These are phyloP conservation scores for Cytospora schulzeri DNA, from an alignment of 2,329 filamentous ascomycete genomes.

Conservation along the genomic window DNA sequence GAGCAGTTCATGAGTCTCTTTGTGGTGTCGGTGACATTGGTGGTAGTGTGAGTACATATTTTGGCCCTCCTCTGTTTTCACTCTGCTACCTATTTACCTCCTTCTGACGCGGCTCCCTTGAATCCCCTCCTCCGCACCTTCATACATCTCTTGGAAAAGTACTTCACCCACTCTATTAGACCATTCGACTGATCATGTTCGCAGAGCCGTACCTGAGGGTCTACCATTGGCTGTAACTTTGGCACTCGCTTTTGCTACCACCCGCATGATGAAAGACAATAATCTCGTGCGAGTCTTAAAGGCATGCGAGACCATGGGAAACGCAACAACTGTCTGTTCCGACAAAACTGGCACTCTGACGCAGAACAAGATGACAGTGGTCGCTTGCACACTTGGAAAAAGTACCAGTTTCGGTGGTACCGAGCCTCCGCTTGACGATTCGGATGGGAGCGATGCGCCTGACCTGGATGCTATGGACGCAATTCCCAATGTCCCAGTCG, in stretches of 20 bases:
- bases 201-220: slow-evolving; percentile 63
- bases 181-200: background rate
- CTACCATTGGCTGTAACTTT: slow-evolving; percentile 69
- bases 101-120: background rate
- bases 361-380: slow-evolving; percentile 76
- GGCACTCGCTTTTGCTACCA: slow-evolving; percentile 70
- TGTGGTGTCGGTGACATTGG: slow-evolving; percentile 67
- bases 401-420: slow-evolving; percentile 39
- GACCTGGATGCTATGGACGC: slow-evolving; percentile 36
- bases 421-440: slow-evolving; percentile 34
- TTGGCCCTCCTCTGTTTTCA: too few relatives aligned
- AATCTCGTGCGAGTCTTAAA: slow-evolving; percentile 70
- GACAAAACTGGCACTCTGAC: slow-evolving; percentile 78
- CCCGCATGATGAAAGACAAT: slow-evolving; percentile 71
- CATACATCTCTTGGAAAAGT: background rate
- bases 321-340: slow-evolving; percentile 75
- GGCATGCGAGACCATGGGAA: slow-evolving; percentile 74
- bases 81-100: background rate
- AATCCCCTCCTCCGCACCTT: background rate
- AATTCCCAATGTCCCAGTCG: slow-evolving; percentile 33
- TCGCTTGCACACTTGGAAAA: slow-evolving; percentile 67
- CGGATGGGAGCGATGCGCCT: slow-evolving; percentile 19
- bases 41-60: slow-evolving; percentile 54
- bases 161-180: background rate
- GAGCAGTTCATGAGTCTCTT: slow-evolving; percentile 58